Evolutionary conservation across 257 asterid genomes (phyloP).

Genomic region (Solanum tacnaense): DNA sequence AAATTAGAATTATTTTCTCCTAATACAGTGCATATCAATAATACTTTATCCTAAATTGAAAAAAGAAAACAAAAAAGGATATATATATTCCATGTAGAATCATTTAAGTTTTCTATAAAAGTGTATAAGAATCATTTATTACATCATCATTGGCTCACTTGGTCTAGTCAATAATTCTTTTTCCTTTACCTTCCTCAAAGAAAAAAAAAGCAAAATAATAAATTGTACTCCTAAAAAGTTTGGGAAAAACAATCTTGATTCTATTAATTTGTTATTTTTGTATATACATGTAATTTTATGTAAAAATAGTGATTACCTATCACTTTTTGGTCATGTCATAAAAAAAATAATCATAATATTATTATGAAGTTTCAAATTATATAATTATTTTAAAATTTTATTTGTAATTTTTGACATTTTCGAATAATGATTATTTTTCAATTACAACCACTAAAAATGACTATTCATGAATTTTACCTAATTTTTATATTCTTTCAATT

Average conservation of each 20-base stretch:
- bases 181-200: background rate
- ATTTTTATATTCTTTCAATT: background rate
- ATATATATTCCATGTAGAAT: background rate
- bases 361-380: background rate
- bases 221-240: background rate
- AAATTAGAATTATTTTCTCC: background rate
- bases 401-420: background rate
- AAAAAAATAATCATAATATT: background rate
- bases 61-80: background rate
- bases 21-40: background rate
- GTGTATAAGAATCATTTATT: constrained; percentile 9
- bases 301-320: background rate
- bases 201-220: background rate
- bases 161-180: constrained; percentile 4
- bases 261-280: background rate
- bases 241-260: background rate
- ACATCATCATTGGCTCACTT: constrained; percentile 11
- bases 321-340: background rate
- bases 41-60: background rate
- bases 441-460: background rate
- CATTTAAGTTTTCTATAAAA: background rate
- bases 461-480: background rate
- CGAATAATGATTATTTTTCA: background rate
- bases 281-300: background rate
- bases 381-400: background rate